These are phyloP conservation scores for Physaria fendleri DNA, from an alignment of 345 rosid species.

Conservation along the genomic window DNA sequence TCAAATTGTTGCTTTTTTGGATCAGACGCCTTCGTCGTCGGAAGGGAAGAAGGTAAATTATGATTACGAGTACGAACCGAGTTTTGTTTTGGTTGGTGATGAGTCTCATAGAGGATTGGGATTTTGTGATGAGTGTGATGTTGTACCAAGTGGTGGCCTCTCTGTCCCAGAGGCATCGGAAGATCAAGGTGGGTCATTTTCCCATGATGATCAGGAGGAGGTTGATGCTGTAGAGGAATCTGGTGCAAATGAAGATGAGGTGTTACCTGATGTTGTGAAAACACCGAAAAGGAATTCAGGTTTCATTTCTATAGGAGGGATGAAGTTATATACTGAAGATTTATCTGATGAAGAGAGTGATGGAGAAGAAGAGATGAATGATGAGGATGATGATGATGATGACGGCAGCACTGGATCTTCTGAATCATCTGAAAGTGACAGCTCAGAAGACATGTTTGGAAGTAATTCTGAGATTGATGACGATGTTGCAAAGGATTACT, in stretches of 20 bases:
- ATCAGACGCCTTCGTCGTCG: slow-evolving; percentile 41
- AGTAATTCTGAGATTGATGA: slow-evolving; percentile 65
- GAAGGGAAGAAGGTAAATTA: slow-evolving; percentile 29
- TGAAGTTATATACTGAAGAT: slow-evolving; percentile 72
- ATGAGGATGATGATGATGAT: slow-evolving; percentile 27
- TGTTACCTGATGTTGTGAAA: slow-evolving; percentile 22
- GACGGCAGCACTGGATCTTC: slow-evolving; percentile 41
- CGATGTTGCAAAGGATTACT: slow-evolving; percentile 75
- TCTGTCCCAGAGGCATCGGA: slow-evolving; percentile 40
- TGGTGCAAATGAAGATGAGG: slow-evolving; percentile 34
- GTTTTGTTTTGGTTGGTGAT: slow-evolving; percentile 63
- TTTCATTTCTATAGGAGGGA: slow-evolving; percentile 71
- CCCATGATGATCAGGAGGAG: slow-evolving; percentile 35
- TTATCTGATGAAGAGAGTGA: slow-evolving; percentile 53
- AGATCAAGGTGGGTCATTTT: slow-evolving; percentile 32
- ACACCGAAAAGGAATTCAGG: slow-evolving; percentile 52
- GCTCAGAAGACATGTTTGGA: slow-evolving; percentile 36
- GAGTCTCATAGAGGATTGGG: slow-evolving; percentile 61
- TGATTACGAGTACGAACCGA: slow-evolving; percentile 50
- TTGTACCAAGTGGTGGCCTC: slow-evolving; percentile 35
- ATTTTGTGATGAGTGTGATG: slow-evolving; percentile 48
- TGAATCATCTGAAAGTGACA: slow-evolving; percentile 41
- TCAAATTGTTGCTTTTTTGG: slow-evolving; percentile 53
- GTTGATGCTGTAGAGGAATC: slow-evolving; percentile 27
- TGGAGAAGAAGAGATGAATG: slow-evolving; percentile 32